Percentiles rank a stretch among this genome's conserved stretches.
phyloP scores from a whole-genome alignment of 2,329 filamentous ascomycete species.

The Diaporthe ampelina region DNA sequence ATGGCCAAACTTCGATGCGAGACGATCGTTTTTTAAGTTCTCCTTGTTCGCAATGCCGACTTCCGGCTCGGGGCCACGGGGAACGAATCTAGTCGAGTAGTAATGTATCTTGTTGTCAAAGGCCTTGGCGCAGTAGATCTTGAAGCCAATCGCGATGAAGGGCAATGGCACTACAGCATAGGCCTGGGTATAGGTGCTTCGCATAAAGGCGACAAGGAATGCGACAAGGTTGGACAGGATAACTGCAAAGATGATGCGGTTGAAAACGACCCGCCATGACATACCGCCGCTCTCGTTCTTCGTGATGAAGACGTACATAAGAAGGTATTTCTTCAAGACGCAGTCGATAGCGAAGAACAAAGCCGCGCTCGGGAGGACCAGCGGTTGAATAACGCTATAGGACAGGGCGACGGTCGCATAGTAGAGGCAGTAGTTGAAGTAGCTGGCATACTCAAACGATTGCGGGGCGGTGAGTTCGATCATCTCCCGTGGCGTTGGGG shows the following conservation, averaged over 20 bases:
- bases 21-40: constrained; percentile 73
- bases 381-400: constrained; percentile 87
- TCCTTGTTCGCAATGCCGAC: constrained; percentile 63
- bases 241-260: constrained; percentile 88
- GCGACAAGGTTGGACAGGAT: constrained; percentile 85
- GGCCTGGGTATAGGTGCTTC: constrained; percentile 73
- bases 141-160: constrained; percentile 85
- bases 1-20: constrained; percentile 87
- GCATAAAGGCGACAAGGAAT: constrained; percentile 80
- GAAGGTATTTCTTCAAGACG: constrained; percentile 93
- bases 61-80: constrained; percentile 58
- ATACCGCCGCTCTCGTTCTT: constrained; percentile 96
- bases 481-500: constrained; percentile 88
- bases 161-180: constrained; percentile 81
- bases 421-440: constrained; percentile 98
- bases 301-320: constrained; percentile 95
- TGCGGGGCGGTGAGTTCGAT: constrained; percentile 95
- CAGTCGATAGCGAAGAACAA: constrained; percentile 91
- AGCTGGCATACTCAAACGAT: constrained; percentile 93
- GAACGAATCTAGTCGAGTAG: constrained; percentile 76
- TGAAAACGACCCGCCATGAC: constrained; percentile 93
- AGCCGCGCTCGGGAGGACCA: constrained; percentile 87
- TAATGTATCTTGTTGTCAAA: constrained; percentile 88
- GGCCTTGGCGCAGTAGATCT: constrained; percentile 80
- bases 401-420: constrained; percentile 91